Base-by-base conservation (phyloP, 306 rosid genomes). In the Rubus parviflorus region DNA sequence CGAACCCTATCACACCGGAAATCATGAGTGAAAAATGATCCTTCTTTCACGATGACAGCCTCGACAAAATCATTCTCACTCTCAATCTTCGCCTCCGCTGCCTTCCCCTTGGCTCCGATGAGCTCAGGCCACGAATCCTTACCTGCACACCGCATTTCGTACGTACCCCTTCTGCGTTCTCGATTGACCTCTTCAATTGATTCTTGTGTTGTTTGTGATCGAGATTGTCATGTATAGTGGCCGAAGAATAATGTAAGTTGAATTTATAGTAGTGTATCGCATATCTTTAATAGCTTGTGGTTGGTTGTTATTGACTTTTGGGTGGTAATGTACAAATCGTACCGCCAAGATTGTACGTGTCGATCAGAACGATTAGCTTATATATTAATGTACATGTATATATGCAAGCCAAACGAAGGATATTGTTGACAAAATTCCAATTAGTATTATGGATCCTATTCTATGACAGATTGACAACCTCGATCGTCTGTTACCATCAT, bases 111-210 rank as follows among this genome's bases (percentile, higher is more conserved):
- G 37, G 19, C 72, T 56, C 89, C 90, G 22, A 83, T 77, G 11
- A 89, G 81, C 73, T 89, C 87, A 5, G 93, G 89, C 89, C 93
- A 86, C 42, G 90, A 86, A 13, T 86, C 4, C 63, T 57, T 89
- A 25, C 90, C 90, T 89, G 52, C 25, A 42, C 63, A 57, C 63
- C 13, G 23, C 62, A 56, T 20, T 12, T 54, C 30, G 12, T 8
- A 2, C 23, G 23, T 4, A 6, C 35, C n/a, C 51, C 51, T 15
- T 0, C 8, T 4, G 20, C 16, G 56, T 51, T 54, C 25, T 2
- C 9, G 23, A 52, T 54, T n/a, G 35, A 30, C 35, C 25, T 7
- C 25, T 19, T 19, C n/a, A 53, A 30, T 30, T 30, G n/a, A n/a
- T n/a, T 30, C 35, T 54, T 3, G 61, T 5, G 61, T n/a, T 54